Base-by-base conservation (phyloP, 768 basidiomycete genomes). In the Tylopilus felleus region DNA sequence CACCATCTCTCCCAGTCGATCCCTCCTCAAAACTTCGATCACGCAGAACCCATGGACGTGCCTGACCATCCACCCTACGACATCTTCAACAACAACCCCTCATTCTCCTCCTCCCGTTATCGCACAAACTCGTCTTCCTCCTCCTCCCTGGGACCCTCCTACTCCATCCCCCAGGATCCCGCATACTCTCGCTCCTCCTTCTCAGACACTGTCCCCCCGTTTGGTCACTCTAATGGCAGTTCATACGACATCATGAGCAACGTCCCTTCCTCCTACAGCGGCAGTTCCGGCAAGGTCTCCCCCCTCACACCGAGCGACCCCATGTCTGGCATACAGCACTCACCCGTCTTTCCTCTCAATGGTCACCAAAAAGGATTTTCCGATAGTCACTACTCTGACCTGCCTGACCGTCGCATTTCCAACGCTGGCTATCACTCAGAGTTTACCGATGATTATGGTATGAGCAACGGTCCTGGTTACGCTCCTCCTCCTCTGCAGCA, bases 121-220 rank as follows among this genome's bases (percentile, higher is more conserved):
- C 82, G 85, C 55, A 76, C 83, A 41, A 86, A 86, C 74, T 83
- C 84, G 29, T 84, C 86, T 47, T 86, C 86, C 0, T 83, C 84
- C 22, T 83, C 85, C 8, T 85, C 84, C n/a, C 75, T 86, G 10
- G 78, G 74, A n/a, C 80, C 79, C 42, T 70, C 67, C 56, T 86
- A 83, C 65, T 69, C 68, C 44, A 77, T 86, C 54, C 72, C 75
- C 59, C 73, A 78, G 27, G 84, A 90, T 58, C 50, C 73, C 52
- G 68, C 88, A 40, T 89, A 87, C 68, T 68, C 80, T 4, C 81
- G 83, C 55, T 61, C 78, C 36, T 75, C 80, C 39, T 87, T 87
- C 69, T 69, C 72, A 17, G 88, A 88, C 64, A 71, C 81, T 8
- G 74, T 85, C 0, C 77, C 81, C 17, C 71, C 83, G 12, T 87